Base-by-base conservation (phyloP, 305 asterid genomes). In the Fraxinus angustifolia region DNA sequence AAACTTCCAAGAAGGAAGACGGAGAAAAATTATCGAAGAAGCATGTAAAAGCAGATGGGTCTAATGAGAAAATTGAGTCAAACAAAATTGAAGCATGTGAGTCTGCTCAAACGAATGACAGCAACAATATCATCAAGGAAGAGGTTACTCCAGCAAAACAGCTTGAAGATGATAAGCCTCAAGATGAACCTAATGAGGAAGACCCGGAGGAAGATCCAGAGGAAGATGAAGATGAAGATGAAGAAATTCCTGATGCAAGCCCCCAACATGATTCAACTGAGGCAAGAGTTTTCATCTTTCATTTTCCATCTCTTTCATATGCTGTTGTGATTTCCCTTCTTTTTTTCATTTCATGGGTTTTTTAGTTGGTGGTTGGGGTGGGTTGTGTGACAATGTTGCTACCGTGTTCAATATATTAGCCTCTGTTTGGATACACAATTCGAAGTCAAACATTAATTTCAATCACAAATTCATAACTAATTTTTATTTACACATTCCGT, bases 161-260 rank as follows among this genome's bases (percentile, higher is more conserved):
- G 78, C 88, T 75, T 17, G 90, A 86, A 76, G 91, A 85, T 74
- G 82, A 80, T 14, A 87, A 85, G 84, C 78, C 36, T 33, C 87
- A 86, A 40, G 86, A 76, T 88, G 89, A 86, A 80, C 77, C 78
- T 10, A 87, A 83, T 40, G 91, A 84, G 58, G 90, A 90, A 70
- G 92, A 89, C 81, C 93, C 90, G 0, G 96, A 91, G 83, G 97
- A 91, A 85, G 97, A 90, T 70, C 91, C 91, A 0, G 93, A 88
- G 67, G 97, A 90, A 84, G 91, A 92, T 82, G 30, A 28, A 28
- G 30, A 28, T 28, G 97, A 87, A 86, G 30, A 28, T 28, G 97
- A 87, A 86, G 94, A 93, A 85, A 89, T 88, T 92, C 83, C 85
- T 19, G 96, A 93, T 65, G 87, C 85, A n/a, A 82, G 45, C 84